Evolutionary conservation across 2,329 filamentous ascomycete genomes (phyloP).

Genomic region (Fusarium domesticum): DNA sequence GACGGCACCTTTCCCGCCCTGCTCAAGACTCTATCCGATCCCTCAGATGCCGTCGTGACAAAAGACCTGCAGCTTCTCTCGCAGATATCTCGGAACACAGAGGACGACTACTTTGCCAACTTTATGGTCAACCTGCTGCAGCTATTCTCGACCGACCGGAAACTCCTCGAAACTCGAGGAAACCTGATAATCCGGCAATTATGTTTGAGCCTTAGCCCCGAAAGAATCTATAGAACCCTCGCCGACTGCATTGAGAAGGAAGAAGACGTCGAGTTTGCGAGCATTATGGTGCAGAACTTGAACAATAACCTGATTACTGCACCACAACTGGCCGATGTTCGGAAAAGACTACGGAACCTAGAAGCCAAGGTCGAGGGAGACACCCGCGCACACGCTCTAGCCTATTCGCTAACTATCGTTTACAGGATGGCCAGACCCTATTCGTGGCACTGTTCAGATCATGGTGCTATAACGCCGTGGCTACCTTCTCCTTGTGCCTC

Average conservation of each 20-base stretch:
- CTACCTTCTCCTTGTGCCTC: slow-evolving; percentile 92
- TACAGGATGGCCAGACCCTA: slow-evolving; percentile 85
- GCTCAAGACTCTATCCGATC: slow-evolving; percentile 93
- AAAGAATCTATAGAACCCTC: slow-evolving; percentile 91
- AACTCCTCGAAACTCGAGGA: slow-evolving; percentile 84
- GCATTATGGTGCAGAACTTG: slow-evolving; percentile 98
- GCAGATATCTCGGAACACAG: slow-evolving; percentile 93
- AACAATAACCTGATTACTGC: slow-evolving; percentile 99
- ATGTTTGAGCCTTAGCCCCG: slow-evolving; percentile 87
- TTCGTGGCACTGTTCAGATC: slow-evolving; percentile 93
- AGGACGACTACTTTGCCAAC: slow-evolving; percentile 94
- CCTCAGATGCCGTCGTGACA: slow-evolving; percentile 91
- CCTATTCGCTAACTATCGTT: slow-evolving; percentile 6
- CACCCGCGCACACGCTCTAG: neutral
- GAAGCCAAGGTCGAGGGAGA: slow-evolving; percentile 66
- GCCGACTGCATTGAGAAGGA: slow-evolving; percentile 97
- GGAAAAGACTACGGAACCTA: slow-evolving; percentile 84
- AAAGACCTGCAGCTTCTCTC: slow-evolving; percentile 90
- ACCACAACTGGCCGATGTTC: slow-evolving; percentile 84
- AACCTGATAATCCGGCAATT: slow-evolving; percentile 96
- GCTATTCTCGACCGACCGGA: slow-evolving; percentile 90
- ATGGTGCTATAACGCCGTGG: slow-evolving; percentile 98
- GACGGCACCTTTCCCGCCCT: slow-evolving; percentile 95
- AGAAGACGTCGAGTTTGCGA: slow-evolving; percentile 96
- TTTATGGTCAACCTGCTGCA: slow-evolving; percentile 98